These are phyloP conservation scores for Parasarocladium wereldwijsianum DNA, from an alignment of 2,329 filamentous ascomycete species.

Conservation along the genomic window DNA sequence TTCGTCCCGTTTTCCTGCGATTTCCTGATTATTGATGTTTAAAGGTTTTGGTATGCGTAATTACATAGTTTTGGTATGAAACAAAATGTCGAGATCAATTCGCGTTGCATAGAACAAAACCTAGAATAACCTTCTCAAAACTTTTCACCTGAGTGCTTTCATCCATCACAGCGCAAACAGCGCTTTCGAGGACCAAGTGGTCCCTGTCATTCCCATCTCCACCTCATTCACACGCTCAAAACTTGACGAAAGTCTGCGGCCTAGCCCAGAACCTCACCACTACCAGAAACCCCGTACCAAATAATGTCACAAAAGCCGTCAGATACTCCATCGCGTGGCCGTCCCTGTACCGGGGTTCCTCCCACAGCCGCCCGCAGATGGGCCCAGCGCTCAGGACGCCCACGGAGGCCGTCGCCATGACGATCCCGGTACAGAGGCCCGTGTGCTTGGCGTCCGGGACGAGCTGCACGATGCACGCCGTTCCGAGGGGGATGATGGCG, in stretches of 20 bases:
- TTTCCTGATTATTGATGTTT: too few relatives aligned
- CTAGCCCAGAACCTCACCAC: neutral
- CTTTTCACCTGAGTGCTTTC: too few relatives aligned
- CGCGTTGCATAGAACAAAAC: too few relatives aligned
- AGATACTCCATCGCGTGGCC: slow-evolving; percentile 9
- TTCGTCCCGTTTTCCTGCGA: too few relatives aligned
- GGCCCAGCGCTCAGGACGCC: slow-evolving; percentile 13
- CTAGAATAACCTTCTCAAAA: too few relatives aligned
- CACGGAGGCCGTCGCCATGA: slow-evolving; percentile 16
- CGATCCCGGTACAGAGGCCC: slow-evolving; percentile 16
- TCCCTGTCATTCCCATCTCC: neutral
- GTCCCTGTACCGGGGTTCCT: slow-evolving; percentile 4
- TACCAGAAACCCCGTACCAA: slow-evolving; percentile 5
- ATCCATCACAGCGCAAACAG: too few relatives aligned
- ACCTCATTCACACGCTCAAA: neutral
- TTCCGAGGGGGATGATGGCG: slow-evolving; percentile 18
- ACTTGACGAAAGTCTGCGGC: neutral
- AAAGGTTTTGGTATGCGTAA: too few relatives aligned
- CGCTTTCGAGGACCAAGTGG: too few relatives aligned
- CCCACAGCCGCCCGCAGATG: slow-evolving; percentile 9
- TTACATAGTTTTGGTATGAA: too few relatives aligned
- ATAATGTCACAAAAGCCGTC: slow-evolving; percentile 6
- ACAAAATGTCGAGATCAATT: too few relatives aligned
- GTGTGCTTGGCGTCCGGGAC: slow-evolving; percentile 14
- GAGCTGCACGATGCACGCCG: slow-evolving; percentile 17